Conservation (phyloP, 805 yeast genomes). For the Candida silvatica region DNA sequence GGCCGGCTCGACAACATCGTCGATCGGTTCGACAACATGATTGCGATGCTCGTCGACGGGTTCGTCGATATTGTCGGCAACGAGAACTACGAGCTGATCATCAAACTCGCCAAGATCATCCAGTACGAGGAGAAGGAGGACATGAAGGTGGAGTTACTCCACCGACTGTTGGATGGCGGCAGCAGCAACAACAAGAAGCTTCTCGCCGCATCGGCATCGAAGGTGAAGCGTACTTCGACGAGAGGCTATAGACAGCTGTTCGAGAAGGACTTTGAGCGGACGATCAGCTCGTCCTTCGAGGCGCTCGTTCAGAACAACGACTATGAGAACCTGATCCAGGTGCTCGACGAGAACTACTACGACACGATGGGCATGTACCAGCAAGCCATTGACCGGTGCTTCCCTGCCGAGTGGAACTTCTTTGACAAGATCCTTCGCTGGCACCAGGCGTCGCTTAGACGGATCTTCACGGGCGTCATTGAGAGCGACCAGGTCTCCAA, state of each 20-base stretch:
- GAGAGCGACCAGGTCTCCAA: conserved; percentile 52
- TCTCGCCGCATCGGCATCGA: conserved; percentile 5
- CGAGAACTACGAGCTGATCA: conserved; percentile 58
- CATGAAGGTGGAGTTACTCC: conserved; percentile 32
- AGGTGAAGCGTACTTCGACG: conserved; percentile 32
- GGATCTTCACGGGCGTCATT: conserved; percentile 55
- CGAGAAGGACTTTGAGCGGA: conserved; percentile 44
- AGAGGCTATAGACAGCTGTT: conserved; percentile 60
- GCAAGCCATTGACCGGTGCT: conserved; percentile 44
- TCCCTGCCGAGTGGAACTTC: conserved; percentile 73
- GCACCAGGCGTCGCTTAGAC: conserved; percentile 61
- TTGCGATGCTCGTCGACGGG: conserved; percentile 57
- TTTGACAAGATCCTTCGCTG: conserved; percentile 50
- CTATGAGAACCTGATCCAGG: conserved; percentile 44
- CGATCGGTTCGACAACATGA: conserved; percentile 52
- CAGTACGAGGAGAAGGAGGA: conserved; percentile 81
- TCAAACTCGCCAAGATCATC: conserved; percentile 65
- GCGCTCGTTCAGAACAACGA: conserved; percentile 46
- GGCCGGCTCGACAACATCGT: conserved; percentile 39
- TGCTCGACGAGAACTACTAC: conserved; percentile 69
- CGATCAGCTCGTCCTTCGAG: conserved; percentile 59
- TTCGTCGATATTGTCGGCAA: conserved; percentile 60
- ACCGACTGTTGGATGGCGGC: conserved; percentile 11
- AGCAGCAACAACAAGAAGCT: conserved; percentile 7
- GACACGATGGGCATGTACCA: conserved; percentile 66